Evolutionary conservation across 306 rosid species (phyloP), one percentile per base, ranked within the genome.

Genomic region (Pachyrhizus erosus): DNA sequence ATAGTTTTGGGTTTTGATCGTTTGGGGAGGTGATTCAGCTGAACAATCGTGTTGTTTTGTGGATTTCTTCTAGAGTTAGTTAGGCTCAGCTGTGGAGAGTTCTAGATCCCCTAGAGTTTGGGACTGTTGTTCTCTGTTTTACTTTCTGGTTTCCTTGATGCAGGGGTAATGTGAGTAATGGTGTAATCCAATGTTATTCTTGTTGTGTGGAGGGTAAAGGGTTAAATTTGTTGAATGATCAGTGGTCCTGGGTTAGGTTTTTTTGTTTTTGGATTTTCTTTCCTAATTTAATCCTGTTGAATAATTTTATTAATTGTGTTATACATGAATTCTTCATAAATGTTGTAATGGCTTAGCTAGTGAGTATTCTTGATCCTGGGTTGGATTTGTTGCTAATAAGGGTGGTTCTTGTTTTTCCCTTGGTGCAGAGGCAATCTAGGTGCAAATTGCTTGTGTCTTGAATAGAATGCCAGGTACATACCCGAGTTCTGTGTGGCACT

Each of bases 401-500:
- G 39, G 71, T 46, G 17, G 31, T 70, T 84, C 21, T 55, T 75
- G 27, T 58, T 87, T 87, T 66, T 72, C 45, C 15, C 52, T 80
- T 69, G 67, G 24, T 85, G 89, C 94, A 89, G 96, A 80, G 88
- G 84, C 79, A 70, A 77, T 65, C 81, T 65, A 76, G 69, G 85
- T 42, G 79, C 49, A 68, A 51, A 51, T 86, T 70, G 67, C 60
- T 27, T 27, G 78, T 45, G 26, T 77, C 31, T 73, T 40, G 37
- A 79, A 80, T 46, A 86, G 86, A 84, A 92, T 93, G 97, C 87
- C 92, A 87, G 97, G 97, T 93, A 84, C 68, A 55, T 43, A 33
- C 60, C 57, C 65, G 42, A 46, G 21, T 54, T 73, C 9, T 45
- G 64, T 29, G 43, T 58, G 54, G 61, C 85, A 61, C 4, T 71